These are phyloP conservation scores for Pseudogymnoascus sp. DNA, from an alignment of 2,329 filamentous ascomycete genomes.

Conservation along the genomic window DNA sequence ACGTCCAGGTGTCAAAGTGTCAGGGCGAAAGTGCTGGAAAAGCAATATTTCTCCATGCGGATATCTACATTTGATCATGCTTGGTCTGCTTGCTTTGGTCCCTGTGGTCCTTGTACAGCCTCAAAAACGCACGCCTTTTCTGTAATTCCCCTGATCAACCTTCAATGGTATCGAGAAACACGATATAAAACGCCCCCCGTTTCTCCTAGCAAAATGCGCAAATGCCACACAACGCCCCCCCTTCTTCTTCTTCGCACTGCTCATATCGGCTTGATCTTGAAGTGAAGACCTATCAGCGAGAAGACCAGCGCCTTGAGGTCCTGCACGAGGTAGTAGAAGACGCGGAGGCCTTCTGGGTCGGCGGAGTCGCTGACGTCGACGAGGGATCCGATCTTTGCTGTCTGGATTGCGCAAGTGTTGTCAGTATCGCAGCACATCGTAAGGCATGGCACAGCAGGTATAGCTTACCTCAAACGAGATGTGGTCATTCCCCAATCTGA, in stretches of 20 bases:
- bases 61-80: conserved; percentile 3
- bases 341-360: conserved; percentile 88
- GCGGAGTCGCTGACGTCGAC: conserved; percentile 95
- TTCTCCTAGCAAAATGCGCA: conserved; percentile 5
- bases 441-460: not conserved
- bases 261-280: conserved; percentile 83
- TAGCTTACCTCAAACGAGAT: conserved; percentile 83
- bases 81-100: conserved; percentile 15
- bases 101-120: conserved; percentile 1
- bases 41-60: not conserved
- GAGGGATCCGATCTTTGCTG: conserved; percentile 93
- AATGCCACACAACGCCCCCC: not conserved
- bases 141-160: conserved; percentile 4
- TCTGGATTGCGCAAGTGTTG: conserved; percentile 44
- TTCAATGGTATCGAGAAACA: conserved; percentile 5
- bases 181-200: conserved; percentile 8
- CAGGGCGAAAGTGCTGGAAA: not conserved
- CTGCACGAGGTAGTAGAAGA: conserved; percentile 98
- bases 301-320: conserved; percentile 96
- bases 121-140: not conserved
- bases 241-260: not conserved
- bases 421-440: not conserved
- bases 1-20: not conserved
- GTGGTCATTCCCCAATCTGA: conserved; percentile 85
- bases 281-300: conserved; percentile 90